phyloP scores from a whole-genome alignment of 1,284 basidiomycete species.

The Papiliotrema nemorosa region DNA sequence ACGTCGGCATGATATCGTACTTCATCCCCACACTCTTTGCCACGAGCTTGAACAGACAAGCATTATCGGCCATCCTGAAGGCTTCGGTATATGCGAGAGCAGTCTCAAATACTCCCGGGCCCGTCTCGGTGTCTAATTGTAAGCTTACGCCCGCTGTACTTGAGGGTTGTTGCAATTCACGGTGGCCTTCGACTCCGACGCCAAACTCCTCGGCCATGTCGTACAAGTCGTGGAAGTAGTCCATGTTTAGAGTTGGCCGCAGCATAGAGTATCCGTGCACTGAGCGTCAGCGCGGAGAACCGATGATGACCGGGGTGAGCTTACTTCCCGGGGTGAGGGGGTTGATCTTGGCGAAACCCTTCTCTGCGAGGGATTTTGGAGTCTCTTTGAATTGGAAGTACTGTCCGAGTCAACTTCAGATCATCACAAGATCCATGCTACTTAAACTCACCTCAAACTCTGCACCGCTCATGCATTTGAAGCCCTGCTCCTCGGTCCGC shows the following conservation, averaged over 20 bases:
- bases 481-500: slow-evolving; percentile 52
- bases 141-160: slow-evolving; percentile 4
- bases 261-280: slow-evolving; percentile 93
- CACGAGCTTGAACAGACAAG: slow-evolving; percentile 84
- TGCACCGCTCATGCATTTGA: slow-evolving; percentile 69
- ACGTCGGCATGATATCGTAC: slow-evolving; percentile 82
- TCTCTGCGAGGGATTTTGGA: slow-evolving; percentile 66
- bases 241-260: slow-evolving; percentile 78
- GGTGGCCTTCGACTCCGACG: slow-evolving; percentile 85
- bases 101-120: slow-evolving; percentile 86
- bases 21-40: slow-evolving; percentile 91
- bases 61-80: slow-evolving; percentile 88
- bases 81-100: slow-evolving; percentile 86
- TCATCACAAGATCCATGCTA: background rate
- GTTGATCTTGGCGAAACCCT: slow-evolving; percentile 69
- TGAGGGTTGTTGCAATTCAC: slow-evolving; percentile 53
- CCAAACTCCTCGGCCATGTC: slow-evolving; percentile 71
- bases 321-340: slow-evolving; percentile 87
- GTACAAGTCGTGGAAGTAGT: slow-evolving; percentile 86
- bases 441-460: slow-evolving; percentile 74
- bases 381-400: slow-evolving; percentile 97
- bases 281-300: slow-evolving; percentile 36
- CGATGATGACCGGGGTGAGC: slow-evolving; percentile 39
- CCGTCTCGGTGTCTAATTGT: slow-evolving; percentile 83
- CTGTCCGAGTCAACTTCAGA: slow-evolving; percentile 49